Evolutionary conservation across 2,329 filamentous ascomycete species (phyloP).

Genomic region (Cyphellophora attinorum): DNA sequence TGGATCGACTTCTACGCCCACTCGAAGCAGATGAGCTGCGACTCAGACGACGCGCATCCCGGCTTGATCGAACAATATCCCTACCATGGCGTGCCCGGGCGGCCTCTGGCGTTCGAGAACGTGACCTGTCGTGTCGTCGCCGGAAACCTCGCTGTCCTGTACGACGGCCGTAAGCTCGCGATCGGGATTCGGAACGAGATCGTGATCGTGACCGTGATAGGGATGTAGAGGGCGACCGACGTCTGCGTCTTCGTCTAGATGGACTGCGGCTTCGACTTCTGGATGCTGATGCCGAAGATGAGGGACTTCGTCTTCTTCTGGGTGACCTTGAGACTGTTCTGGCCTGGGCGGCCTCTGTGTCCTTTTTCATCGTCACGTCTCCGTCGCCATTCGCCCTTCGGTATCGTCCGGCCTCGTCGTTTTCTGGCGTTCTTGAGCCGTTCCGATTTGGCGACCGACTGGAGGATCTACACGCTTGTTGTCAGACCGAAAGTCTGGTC

Average conservation of each 20-base stretch:
- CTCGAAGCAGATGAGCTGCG: conserved; percentile 25
- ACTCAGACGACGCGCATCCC: conserved; percentile 34
- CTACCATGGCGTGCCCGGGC: conserved; percentile 39
- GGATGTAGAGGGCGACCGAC: conserved; percentile 22
- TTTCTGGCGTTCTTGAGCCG: too few species aligned
- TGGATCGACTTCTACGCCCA: conserved; percentile 23
- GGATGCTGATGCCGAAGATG: conserved; percentile 46
- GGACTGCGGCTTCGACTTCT: conserved; percentile 36
- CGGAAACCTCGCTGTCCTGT: conserved; percentile 18
- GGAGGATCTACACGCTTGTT: conserved; percentile 15
- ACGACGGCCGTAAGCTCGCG: conserved; percentile 25
- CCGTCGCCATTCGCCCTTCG: conserved; percentile 21
- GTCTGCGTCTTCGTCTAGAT: conserved; percentile 27
- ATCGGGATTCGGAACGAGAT: conserved; percentile 27
- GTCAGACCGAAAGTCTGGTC: conserved; percentile 25
- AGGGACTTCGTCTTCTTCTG: conserved; percentile 4
- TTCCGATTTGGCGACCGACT: too few species aligned
- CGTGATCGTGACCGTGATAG: conserved; percentile 27
- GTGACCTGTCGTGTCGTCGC: conserved; percentile 33
- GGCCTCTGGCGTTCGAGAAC: conserved; percentile 32
- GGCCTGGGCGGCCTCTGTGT: background rate
- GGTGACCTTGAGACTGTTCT: conserved; percentile 7
- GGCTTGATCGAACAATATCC: conserved; percentile 34
- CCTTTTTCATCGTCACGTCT: conserved; percentile 22
- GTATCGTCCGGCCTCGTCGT: too few species aligned